These are phyloP conservation scores for Hypoxylon lenormandii DNA, from an alignment of 495 filamentous ascomycete species.

Conservation along the genomic window DNA sequence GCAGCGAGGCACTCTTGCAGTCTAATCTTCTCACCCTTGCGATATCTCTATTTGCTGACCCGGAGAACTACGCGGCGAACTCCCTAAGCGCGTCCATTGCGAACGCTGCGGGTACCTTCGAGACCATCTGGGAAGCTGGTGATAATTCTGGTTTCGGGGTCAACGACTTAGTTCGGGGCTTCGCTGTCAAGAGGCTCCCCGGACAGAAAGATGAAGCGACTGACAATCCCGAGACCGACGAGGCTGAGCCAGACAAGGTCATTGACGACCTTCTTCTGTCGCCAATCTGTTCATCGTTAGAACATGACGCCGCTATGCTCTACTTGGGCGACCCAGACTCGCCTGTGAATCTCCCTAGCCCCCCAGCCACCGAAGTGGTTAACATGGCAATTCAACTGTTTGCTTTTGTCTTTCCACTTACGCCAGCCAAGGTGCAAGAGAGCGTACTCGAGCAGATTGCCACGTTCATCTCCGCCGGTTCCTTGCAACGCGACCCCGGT, in stretches of 20 bases:
- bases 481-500: conserved; percentile 85
- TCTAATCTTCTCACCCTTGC: conserved; percentile 94
- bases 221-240: conserved; percentile 70
- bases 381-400: conserved; percentile 94
- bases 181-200: conserved; percentile 75
- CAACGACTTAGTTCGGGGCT: conserved; percentile 82
- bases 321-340: conserved; percentile 69
- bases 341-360: conserved; percentile 71
- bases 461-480: conserved; percentile 81
- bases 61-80: conserved; percentile 84
- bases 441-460: conserved; percentile 93
- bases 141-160: conserved; percentile 96
- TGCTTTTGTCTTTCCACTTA: conserved; percentile 86
- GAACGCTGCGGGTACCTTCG: conserved; percentile 87
- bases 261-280: conserved; percentile 78
- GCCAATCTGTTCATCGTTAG: conserved; percentile 82
- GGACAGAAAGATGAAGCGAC: conserved; percentile 73
- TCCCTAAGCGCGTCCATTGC: conserved; percentile 93
- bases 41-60: conserved; percentile 90
- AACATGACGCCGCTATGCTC: conserved; percentile 87
- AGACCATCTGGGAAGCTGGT: conserved; percentile 91
- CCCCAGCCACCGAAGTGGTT: conserved; percentile 90
- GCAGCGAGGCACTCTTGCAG: conserved; percentile 85
- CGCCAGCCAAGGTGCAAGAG: conserved; percentile 90
- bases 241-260: conserved; percentile 72